These are phyloP conservation scores for Aspergillus ellipticus DNA, from an alignment of 495 filamentous ascomycete species.

Conservation along the genomic window DNA sequence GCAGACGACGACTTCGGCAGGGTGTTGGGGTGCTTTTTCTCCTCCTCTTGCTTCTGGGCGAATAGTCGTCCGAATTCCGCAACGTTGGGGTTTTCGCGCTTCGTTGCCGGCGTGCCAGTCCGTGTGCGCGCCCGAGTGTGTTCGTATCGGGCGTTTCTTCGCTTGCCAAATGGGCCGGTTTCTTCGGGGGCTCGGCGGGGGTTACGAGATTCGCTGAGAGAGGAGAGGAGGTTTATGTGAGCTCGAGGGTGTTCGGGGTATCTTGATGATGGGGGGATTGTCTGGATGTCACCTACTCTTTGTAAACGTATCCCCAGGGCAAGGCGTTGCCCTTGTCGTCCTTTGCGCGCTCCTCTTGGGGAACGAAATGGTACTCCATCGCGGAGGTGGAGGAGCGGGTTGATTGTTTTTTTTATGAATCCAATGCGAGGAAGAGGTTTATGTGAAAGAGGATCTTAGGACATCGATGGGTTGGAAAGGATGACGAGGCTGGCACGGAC, in stretches of 20 bases:
- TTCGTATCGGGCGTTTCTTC: slow-evolving; percentile 49
- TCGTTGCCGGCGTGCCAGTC: slow-evolving; percentile 56
- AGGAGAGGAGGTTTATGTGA: slow-evolving; percentile 13
- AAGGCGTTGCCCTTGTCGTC: slow-evolving; percentile 57
- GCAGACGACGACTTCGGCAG: slow-evolving; percentile 43
- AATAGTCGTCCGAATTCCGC: slow-evolving; percentile 49
- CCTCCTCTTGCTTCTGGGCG: slow-evolving; percentile 41
- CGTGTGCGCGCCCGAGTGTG: slow-evolving; percentile 52
- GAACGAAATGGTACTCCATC: slow-evolving; percentile 66
- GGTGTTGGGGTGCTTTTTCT: slow-evolving; percentile 27
- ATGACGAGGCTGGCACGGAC: neutral
- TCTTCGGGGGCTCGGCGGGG: slow-evolving; percentile 54
- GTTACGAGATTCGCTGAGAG: slow-evolving; percentile 44
- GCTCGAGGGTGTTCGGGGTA: slow-evolving; percentile 5
- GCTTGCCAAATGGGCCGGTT: slow-evolving; percentile 59
- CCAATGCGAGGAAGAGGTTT: neutral
- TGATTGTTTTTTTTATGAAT: neutral
- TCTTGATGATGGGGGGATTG: slow-evolving; percentile 10
- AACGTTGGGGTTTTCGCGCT: slow-evolving; percentile 52
- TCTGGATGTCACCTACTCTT: slow-evolving; percentile 45
- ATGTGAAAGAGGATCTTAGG: neutral
- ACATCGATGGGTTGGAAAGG: neutral
- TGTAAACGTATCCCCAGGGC: slow-evolving; percentile 60
- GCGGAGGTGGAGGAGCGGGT: slow-evolving; percentile 1
- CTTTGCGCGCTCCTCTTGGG: slow-evolving; percentile 58